Evolutionary conservation across 2,329 filamentous ascomycete species (phyloP).

Genomic region (Pseudocercospora vitis): DNA sequence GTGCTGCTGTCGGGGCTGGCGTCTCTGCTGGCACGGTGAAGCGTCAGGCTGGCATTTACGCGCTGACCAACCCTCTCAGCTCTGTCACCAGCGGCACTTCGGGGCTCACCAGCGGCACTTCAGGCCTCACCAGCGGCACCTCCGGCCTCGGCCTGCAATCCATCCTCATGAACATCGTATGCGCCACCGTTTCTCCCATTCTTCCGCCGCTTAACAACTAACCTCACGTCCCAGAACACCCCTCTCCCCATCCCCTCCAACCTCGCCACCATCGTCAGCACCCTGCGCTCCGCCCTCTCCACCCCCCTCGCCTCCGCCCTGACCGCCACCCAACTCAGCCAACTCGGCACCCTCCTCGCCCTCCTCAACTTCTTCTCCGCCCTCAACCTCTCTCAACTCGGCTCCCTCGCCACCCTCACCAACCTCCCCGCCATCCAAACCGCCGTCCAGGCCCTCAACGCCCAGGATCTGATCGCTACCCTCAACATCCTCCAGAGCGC

Average conservation of each 20-base stretch:
- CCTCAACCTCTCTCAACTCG: slow-evolving; percentile 19
- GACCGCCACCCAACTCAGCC: slow-evolving; percentile 12
- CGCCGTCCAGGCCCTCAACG: slow-evolving; percentile 16
- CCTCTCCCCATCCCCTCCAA: slow-evolving; percentile 17
- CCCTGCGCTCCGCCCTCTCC: slow-evolving; percentile 11
- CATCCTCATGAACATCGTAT: slow-evolving; percentile 18
- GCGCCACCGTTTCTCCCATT: no score
- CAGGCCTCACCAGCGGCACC: slow-evolving; percentile 10
- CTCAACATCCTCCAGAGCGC: slow-evolving; percentile 17
- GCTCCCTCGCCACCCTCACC: slow-evolving; percentile 16
- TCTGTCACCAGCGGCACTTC: neutral
- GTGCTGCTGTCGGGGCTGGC: neutral
- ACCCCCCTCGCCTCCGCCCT: slow-evolving; percentile 12
- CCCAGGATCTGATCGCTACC: slow-evolving; percentile 16
- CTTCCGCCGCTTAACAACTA: neutral
- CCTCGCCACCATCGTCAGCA: slow-evolving; percentile 11
- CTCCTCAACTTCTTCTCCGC: slow-evolving; percentile 19
- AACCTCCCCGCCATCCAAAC: slow-evolving; percentile 17
- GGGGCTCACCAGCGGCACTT: neutral
- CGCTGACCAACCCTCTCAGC: neutral
- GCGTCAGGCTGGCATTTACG: neutral
- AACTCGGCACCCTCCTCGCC: slow-evolving; percentile 12
- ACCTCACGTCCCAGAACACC: slow-evolving; percentile 6
- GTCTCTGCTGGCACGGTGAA: neutral
- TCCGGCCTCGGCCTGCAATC: slow-evolving; percentile 14